Base-by-base conservation (phyloP, 202 grass and related monocot genomes). In the Panicum virgatum region DNA sequence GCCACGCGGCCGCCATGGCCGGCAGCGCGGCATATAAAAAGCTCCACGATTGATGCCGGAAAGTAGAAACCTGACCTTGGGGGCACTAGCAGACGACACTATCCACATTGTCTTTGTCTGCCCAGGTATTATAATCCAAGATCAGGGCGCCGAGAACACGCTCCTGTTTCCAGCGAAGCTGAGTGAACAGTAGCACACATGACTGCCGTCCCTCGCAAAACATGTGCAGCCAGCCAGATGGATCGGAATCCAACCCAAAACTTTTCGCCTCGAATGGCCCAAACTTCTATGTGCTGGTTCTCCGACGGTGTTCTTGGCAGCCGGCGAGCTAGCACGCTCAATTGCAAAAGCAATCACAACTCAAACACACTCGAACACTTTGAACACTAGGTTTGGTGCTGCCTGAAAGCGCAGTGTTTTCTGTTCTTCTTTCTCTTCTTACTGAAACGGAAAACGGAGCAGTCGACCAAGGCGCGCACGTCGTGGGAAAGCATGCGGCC, bases 31-130 rank as follows among this genome's bases (percentile, higher is more conserved):
- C 51, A 62, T 32, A 36, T 23, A 26, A 65, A 67, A 30, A 13
- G 5, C 45, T 69, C 36, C 62, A 76, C 81, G 71, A 70, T 89
- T 81, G 82, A 81, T 46, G 42, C 16, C 20, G 18, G 62, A 80
- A 80, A 84, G 25, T 25, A 44, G 26, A 69, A 56, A 36, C 29
- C 10, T 84, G 81, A 83, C 81, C 48, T 75, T 19, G 75, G 42
- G 80, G n/a, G 25, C 69, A 68, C 60, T 56, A 60, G 40, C 22
- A 43, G 75, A 38, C 80, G 50, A 67, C 71, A 18, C n/a, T 71
- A 71, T 88, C 63, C 63, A 54, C 62, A 76, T 57, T 79, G 80
- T 79, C 74, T 15, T 70, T 1, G 43, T 39, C 39, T 65, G 15
- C 56, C 6, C 26, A 15, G 37, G 23, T 60, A 51, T 32, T 40